Evolutionary conservation across 2,329 filamentous ascomycete species (phyloP).

Genomic region (Calonectria henricotiae): DNA sequence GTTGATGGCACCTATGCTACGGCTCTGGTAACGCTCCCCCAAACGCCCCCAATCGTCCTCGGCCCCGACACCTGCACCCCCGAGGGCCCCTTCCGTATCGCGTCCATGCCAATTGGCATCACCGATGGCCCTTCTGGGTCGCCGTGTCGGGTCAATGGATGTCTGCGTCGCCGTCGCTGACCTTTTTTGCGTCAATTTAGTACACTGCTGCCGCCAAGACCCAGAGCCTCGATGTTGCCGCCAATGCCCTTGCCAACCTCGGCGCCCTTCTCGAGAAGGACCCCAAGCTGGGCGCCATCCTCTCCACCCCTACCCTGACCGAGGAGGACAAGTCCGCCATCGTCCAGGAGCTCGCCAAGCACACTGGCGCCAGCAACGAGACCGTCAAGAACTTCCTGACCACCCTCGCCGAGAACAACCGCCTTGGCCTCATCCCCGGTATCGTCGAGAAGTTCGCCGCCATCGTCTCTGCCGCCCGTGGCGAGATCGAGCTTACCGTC

Average conservation of each 20-base stretch:
- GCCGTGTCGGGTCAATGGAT: constrained; percentile 48
- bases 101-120: constrained; percentile 46
- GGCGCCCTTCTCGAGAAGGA: constrained; percentile 84
- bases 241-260: constrained; percentile 84
- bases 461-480: constrained; percentile 90
- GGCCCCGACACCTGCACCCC: constrained; percentile 19
- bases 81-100: neutral
- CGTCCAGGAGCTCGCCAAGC: constrained; percentile 89
- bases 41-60: constrained; percentile 32
- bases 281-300: constrained; percentile 82
- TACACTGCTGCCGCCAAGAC: constrained; percentile 97
- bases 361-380: constrained; percentile 81
- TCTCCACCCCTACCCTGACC: constrained; percentile 85
- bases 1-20: constrained; percentile 98
- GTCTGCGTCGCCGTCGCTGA: constrained; percentile 46
- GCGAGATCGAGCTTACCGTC: constrained; percentile 94
- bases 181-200: constrained; percentile 69
- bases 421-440: constrained; percentile 85
- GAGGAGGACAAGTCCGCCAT: constrained; percentile 88
- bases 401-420: constrained; percentile 96
- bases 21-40: constrained; percentile 82
- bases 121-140: constrained; percentile 38
- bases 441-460: constrained; percentile 90
- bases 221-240: constrained; percentile 86
- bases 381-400: constrained; percentile 95